Conservation (phyloP, 2,329 filamentous ascomycete genomes). For the Alternaria sp. region DNA sequence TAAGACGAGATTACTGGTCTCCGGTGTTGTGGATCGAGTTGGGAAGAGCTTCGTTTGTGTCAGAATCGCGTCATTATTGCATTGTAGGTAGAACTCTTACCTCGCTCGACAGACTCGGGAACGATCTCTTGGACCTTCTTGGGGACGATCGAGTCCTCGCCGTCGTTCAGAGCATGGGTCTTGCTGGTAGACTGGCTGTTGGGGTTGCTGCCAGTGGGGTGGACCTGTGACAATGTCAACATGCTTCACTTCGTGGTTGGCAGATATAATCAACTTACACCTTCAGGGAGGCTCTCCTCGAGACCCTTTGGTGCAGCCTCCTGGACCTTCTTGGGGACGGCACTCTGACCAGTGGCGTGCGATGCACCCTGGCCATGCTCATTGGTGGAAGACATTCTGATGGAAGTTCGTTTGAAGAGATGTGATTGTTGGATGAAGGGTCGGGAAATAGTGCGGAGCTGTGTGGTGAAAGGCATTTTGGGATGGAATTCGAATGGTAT, state of each 20-base stretch:
- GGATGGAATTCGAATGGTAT: not conserved
- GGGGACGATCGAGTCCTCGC: conserved; percentile 50
- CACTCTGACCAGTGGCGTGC: conserved; percentile 50
- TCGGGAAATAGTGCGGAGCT: conserved; percentile 26
- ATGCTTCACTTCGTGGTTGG: not conserved
- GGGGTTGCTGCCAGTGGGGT: conserved; percentile 46
- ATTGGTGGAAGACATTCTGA: conserved; percentile 40
- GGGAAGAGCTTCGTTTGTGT: conserved; percentile 36
- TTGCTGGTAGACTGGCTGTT: conserved; percentile 42
- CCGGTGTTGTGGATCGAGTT: conserved; percentile 53
- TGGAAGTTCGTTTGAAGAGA: conserved; percentile 19
- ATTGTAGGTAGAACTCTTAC: not conserved
- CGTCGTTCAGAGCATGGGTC: conserved; percentile 49
- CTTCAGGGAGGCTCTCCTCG: conserved; percentile 50
- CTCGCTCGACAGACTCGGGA: conserved; percentile 53
- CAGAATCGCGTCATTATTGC: not conserved
- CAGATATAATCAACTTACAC: conserved; percentile 21
- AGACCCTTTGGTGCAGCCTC: conserved; percentile 48
- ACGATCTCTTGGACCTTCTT: conserved; percentile 53
- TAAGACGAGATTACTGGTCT: conserved; percentile 19
- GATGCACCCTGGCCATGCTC: conserved; percentile 50
- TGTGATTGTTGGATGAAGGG: conserved; percentile 19
- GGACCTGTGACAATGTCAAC: conserved; percentile 34
- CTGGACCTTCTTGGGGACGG: conserved; percentile 49
- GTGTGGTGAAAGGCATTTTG: conserved; percentile 26